These are phyloP conservation scores for Aegilops speltoides DNA, from an alignment of 176 grass and related monocot species.

Conservation along the genomic window DNA sequence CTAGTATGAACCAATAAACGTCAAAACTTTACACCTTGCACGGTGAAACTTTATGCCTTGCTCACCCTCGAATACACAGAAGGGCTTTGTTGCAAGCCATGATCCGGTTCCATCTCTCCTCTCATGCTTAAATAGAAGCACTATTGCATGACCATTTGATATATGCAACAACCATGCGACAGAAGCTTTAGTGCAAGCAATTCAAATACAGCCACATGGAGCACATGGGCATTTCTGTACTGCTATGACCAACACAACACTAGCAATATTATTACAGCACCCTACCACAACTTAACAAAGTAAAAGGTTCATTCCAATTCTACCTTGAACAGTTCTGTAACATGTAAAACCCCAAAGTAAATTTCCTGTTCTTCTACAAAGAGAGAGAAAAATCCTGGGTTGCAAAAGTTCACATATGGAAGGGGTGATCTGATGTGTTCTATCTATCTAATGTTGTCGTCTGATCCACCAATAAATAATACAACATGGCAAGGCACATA, in stretches of 20 bases:
- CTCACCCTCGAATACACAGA: background rate
- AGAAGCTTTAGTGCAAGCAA: background rate
- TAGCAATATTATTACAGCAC: conserved; percentile 17
- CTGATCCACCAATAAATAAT: conserved; percentile 8
- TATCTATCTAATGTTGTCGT: conserved; percentile 38
- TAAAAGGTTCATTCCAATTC: conserved; percentile 16
- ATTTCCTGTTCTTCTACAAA: conserved; percentile 21
- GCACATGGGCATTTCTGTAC: background rate
- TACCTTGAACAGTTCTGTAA: conserved; percentile 2
- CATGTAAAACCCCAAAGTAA: conserved; percentile 22
- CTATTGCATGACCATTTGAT: background rate
- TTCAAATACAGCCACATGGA: too few species aligned
- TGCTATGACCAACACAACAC: background rate
- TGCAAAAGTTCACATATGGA: background rate
- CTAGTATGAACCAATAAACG: background rate
- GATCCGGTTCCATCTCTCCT: background rate
- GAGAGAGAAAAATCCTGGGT: background rate
- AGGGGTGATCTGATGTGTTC: conserved; percentile 16
- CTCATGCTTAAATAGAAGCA: background rate
- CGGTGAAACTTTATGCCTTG: background rate
- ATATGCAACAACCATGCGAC: background rate
- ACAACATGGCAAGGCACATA: conserved; percentile 26
- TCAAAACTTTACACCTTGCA: background rate
- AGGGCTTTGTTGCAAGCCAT: background rate
- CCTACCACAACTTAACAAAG: conserved; percentile 7